Percentiles rank a stretch among this genome's conserved stretches.
phyloP scores from a whole-genome alignment of 306 rosid genomes.

The Urtica urens region DNA sequence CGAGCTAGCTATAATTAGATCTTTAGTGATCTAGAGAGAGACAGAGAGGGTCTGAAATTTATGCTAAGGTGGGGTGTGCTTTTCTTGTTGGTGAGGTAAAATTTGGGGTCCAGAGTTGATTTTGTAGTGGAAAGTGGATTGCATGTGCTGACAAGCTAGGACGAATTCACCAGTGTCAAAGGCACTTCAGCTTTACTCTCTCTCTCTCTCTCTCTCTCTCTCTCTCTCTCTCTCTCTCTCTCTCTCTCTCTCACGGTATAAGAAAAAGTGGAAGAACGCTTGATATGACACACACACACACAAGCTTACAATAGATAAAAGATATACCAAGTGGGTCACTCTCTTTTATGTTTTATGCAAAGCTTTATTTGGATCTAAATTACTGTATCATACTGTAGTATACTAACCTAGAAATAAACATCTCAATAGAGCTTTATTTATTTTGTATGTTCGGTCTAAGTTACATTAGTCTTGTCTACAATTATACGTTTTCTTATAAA shows the following conservation, averaged over 20 bases:
- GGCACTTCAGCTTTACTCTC: constrained; percentile 65
- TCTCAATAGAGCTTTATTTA: background rate
- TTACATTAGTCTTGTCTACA: background rate
- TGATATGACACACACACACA: no score
- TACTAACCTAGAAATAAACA: constrained; percentile 13
- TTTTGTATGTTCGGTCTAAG: background rate
- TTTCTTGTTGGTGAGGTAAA: constrained; percentile 90
- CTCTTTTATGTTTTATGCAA: constrained; percentile 43
- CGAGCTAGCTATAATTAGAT: no score
- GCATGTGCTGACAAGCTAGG: constrained; percentile 98
- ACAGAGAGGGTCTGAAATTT: constrained; percentile 37
- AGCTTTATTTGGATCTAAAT: background rate
- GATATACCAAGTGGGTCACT: constrained; percentile 47
- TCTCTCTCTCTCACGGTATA: constrained; percentile 25
- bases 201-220: constrained; percentile 17
- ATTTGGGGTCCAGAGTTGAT: constrained; percentile 76
- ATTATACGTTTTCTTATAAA: background rate
- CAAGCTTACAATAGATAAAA: constrained; percentile 1
- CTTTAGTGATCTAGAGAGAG: constrained; percentile 17
- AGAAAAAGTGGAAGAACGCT: background rate
- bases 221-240: constrained; percentile 20
- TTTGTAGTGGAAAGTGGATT: constrained; percentile 89
- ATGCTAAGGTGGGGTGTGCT: constrained; percentile 57
- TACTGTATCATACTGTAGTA: constrained; percentile 1
- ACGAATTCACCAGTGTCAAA: constrained; percentile 70